Conservation (phyloP, 2,329 filamentous ascomycete genomes). For the Fusarium bulbicola region DNA sequence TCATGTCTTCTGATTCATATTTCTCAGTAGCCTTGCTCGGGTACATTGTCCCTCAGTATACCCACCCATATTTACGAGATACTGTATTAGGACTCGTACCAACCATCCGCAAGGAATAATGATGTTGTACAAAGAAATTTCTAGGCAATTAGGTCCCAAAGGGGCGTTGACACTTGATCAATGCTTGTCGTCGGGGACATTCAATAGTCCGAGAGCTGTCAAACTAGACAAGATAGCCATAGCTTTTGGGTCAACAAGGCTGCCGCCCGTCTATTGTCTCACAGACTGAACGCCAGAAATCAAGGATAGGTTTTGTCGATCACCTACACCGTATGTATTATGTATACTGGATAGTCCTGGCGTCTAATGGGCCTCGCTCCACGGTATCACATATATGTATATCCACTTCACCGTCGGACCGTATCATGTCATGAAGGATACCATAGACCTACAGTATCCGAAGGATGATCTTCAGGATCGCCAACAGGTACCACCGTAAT, state of each 20-base stretch:
- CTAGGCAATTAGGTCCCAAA: neutral
- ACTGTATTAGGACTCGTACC: neutral
- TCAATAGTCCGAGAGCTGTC: neutral
- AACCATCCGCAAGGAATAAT: neutral
- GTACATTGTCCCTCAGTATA: neutral
- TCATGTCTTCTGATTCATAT: neutral
- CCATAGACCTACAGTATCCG: neutral
- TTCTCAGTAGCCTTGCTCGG: neutral
- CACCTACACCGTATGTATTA: conserved; percentile 2
- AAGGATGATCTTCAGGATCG: neutral
- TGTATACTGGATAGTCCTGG: conserved; percentile 10
- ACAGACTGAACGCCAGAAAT: neutral
- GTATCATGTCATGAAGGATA: conserved; percentile 24
- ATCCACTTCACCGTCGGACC: conserved; percentile 5
- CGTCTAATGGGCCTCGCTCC: conserved; percentile 1
- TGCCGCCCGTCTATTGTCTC: neutral
- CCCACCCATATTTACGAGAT: neutral
- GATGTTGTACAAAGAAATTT: neutral
- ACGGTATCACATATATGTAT: conserved; percentile 3
- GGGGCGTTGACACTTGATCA: neutral
- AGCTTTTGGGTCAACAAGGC: conserved; percentile 4
- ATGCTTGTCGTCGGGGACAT: conserved; percentile 1
- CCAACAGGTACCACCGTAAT: neutral
- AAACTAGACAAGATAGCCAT: neutral
- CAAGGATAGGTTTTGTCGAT: conserved; percentile 9